A percentile compares a stretch with the other conserved stretches of the same genome.
Evolutionary conservation across 139 green algal species (phyloP).

Genomic region (Chlorella sp.): DNA sequence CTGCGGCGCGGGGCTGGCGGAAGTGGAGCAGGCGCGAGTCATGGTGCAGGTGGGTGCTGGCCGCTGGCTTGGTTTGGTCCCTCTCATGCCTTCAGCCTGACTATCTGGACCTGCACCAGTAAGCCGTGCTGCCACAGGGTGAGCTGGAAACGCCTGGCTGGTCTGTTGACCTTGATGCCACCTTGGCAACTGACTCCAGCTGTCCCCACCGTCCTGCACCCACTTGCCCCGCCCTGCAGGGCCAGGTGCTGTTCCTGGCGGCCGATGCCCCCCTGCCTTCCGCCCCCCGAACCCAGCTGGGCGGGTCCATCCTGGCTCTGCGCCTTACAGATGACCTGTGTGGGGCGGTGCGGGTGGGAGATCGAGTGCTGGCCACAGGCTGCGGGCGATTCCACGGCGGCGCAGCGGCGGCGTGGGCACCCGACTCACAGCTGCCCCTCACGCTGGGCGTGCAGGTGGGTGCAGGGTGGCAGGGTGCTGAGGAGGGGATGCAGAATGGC

Average conservation of each 20-base stretch:
- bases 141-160: too few species aligned
- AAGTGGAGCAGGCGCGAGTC: constrained; percentile 22
- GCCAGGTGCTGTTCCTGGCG: constrained; percentile 19
- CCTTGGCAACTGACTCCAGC: background rate
- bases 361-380: constrained; percentile 17
- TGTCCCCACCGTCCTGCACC: background rate
- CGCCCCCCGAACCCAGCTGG: background rate
- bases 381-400: background rate
- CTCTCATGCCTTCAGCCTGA: too few species aligned
- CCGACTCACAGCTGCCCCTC: background rate
- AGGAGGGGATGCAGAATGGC: background rate
- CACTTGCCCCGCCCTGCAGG: background rate
- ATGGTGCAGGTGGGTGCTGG: constrained; percentile 25
- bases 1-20: background rate
- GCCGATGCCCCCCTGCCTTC: background rate
- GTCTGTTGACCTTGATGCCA: too few species aligned
- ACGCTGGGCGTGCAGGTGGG: constrained; percentile 9
- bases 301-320: background rate
- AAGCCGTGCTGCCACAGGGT: too few species aligned
- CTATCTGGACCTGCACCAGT: too few species aligned
- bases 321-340: constrained; percentile 29
- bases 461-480: background rate
- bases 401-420: background rate
- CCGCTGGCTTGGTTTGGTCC: too few species aligned
- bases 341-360: background rate